Percentiles rank a stretch among this genome's conserved stretches.
Conservation (phyloP, 768 basidiomycete species). For the Brasilioporus rufonigricans region DNA sequence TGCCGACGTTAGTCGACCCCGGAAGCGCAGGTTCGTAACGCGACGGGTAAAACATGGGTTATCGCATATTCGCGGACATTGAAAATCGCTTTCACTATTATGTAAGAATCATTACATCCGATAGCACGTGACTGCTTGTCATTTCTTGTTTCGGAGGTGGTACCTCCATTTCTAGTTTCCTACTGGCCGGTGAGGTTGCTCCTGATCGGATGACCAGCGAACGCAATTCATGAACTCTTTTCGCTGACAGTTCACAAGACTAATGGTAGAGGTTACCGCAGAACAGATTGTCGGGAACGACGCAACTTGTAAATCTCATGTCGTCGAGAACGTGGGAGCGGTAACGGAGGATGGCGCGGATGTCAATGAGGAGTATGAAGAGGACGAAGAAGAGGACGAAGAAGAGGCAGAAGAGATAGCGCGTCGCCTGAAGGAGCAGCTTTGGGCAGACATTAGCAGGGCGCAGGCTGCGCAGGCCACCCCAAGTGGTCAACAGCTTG, state of each 20-base stretch:
- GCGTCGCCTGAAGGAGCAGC: slow-evolving; percentile 67
- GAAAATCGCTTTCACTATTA: slow-evolving; percentile 6
- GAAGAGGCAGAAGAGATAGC: slow-evolving; percentile 77
- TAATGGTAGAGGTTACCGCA: slow-evolving; percentile 14
- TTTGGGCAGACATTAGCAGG: slow-evolving; percentile 74
- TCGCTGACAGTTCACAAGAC: slow-evolving; percentile 1
- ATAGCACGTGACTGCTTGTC: slow-evolving; percentile 15
- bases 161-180: no score
- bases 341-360: slow-evolving; percentile 28
- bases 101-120: neutral
- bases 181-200: no score
- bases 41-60: slow-evolving; percentile 4
- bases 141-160: no score
- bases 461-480: slow-evolving; percentile 46
- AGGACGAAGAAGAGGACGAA: slow-evolving; percentile 50
- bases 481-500: slow-evolving; percentile 17
- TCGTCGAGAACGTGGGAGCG: neutral
- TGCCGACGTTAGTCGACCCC: neutral
- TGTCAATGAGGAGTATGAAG: slow-evolving; percentile 44
- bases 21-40: neutral
- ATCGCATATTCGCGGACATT: slow-evolving; percentile 23
- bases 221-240: slow-evolving; percentile 6
- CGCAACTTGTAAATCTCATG: neutral
- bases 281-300: slow-evolving; percentile 6
- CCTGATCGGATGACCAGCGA: slow-evolving; percentile 1